Conservation (phyloP, 768 basidiomycete species). For the Rhodotorula graminis region DNA sequence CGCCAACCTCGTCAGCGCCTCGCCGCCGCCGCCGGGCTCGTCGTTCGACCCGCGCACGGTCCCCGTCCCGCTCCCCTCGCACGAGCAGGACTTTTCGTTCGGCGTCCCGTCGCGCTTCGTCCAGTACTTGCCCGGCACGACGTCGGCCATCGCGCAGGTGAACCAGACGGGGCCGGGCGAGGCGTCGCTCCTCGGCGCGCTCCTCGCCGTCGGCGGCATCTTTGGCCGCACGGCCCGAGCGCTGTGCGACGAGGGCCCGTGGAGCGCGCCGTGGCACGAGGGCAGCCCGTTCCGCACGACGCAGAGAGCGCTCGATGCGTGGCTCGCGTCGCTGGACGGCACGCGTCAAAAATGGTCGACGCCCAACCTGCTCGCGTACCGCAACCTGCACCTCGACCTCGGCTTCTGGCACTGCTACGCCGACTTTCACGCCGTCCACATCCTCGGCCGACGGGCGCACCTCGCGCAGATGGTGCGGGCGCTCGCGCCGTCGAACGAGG, state of each 20-base stretch:
- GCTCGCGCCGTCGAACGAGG: not conserved
- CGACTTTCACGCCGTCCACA: not conserved
- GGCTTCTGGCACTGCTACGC: not conserved
- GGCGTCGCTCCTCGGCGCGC: not conserved
- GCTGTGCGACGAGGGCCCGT: too few relatives aligned
- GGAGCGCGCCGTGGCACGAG: not conserved
- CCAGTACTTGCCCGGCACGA: not conserved
- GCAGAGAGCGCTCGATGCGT: not conserved
- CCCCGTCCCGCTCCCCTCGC: not conserved
- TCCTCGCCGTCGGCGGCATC: not conserved
- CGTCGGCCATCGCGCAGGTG: not conserved
- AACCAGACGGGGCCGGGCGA: not conserved
- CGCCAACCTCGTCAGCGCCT: not conserved
- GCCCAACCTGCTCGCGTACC: constrained; percentile 10
- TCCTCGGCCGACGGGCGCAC: not conserved
- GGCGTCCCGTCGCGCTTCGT: not conserved
- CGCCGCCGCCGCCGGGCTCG: rapidly evolving
- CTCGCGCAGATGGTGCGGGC: not conserved
- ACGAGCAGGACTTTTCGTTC: constrained; percentile 8
- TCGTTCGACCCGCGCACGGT: not conserved
- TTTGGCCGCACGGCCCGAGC: not conserved
- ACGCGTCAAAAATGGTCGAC: not conserved
- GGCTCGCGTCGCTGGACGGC: not conserved
- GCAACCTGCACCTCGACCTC: not conserved
- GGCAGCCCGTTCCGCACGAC: not conserved